phyloP scores from a whole-genome alignment of 805 yeast genomes.

The Spathaspora hagerdaliae region DNA sequence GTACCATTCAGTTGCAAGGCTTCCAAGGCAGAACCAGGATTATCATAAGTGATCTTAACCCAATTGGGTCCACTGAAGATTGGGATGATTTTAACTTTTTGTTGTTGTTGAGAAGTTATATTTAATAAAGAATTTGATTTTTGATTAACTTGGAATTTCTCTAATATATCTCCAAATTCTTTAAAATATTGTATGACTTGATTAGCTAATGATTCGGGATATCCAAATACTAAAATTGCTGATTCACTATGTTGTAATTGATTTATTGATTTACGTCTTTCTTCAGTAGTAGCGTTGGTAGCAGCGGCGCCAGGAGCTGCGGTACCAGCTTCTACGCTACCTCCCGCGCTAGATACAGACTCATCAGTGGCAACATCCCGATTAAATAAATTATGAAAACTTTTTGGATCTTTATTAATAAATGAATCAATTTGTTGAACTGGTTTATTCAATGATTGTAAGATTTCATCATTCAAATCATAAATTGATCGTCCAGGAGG shows the following conservation, averaged over 20 bases:
- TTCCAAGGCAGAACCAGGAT: slow-evolving; percentile 68
- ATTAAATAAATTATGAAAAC: slow-evolving; percentile 44
- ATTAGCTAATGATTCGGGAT: slow-evolving; percentile 70
- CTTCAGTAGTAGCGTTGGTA: background rate
- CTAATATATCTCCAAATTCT: slow-evolving; percentile 76
- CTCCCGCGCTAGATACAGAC: background rate
- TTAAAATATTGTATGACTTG: slow-evolving; percentile 68
- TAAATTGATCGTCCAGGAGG: slow-evolving; percentile 51
- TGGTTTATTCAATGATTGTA: slow-evolving; percentile 32
- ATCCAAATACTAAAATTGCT: slow-evolving; percentile 84
- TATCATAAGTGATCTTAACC: slow-evolving; percentile 85
- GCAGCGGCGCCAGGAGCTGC: slow-evolving; percentile 1
- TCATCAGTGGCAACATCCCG: slow-evolving; percentile 11
- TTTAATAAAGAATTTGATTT: slow-evolving; percentile 5
- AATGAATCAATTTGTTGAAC: slow-evolving; percentile 36
- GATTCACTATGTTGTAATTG: slow-evolving; percentile 39
- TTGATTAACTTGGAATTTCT: slow-evolving; percentile 52
- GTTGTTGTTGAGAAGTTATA: slow-evolving; percentile 5
- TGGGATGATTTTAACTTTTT: slow-evolving; percentile 40
- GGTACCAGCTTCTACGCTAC: too few relatives aligned
- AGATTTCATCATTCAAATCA: slow-evolving; percentile 44
- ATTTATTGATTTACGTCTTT: slow-evolving; percentile 5
- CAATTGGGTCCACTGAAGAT: slow-evolving; percentile 83
- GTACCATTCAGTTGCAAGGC: slow-evolving; percentile 84
- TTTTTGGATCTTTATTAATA: slow-evolving; percentile 43